Evolutionary conservation across 345 rosid genomes (phyloP).

Genomic region (Hibiscus trionum): DNA sequence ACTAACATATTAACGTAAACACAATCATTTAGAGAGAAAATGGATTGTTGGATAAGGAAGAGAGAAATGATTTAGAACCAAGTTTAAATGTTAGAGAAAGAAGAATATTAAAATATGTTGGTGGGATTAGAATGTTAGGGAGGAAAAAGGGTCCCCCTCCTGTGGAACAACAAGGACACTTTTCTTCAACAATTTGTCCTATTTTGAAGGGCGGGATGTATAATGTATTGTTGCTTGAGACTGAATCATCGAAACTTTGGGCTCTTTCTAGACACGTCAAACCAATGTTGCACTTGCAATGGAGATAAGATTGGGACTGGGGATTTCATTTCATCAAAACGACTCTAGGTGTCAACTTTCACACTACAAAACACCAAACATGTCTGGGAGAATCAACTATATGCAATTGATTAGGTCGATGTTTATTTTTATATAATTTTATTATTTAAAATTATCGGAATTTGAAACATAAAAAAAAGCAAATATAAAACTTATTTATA

Average conservation of each 20-base stretch:
- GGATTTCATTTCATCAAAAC: not conserved
- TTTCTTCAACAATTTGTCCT: slow-evolving; percentile 4
- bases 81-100: not conserved
- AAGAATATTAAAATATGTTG: not conserved
- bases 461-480: too few relatives aligned
- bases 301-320: not conserved
- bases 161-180: not conserved
- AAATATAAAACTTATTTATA: too few relatives aligned
- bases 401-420: too few relatives aligned
- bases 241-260: not conserved
- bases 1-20: too few relatives aligned
- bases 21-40: too few relatives aligned
- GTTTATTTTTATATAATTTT: too few relatives aligned
- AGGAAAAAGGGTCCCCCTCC: not conserved
- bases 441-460: too few relatives aligned
- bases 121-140: not conserved
- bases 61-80: not conserved
- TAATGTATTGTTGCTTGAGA: not conserved
- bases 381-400: too few relatives aligned
- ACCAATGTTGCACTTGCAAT: not conserved
- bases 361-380: not conserved
- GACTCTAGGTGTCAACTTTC: not conserved
- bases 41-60: too few relatives aligned
- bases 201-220: slow-evolving; percentile 1
- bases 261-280: slow-evolving; percentile 1